Evolutionary conservation across 305 asterid species (phyloP), one percentile per base, ranked within the genome.

Genomic region (Rubia peregrina): DNA sequence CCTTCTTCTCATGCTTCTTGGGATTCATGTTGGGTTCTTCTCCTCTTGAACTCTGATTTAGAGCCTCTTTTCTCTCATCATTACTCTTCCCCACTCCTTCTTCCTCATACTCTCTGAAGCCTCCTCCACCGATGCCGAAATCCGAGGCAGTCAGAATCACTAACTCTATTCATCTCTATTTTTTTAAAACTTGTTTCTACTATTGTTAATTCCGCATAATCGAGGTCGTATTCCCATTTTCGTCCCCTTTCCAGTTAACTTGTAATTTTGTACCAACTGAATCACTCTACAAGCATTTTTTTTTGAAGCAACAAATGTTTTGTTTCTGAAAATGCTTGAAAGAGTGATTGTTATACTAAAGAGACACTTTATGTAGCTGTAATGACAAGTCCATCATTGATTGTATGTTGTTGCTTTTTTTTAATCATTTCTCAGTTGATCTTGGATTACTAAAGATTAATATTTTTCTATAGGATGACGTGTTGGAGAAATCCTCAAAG

Each of bases 401-500:
- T 41, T 40, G 36, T 65, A 26, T 63, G 70, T 14, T 65, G 7
- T 19, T 16, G n/a, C n/a, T 55, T 16, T 55, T 17, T 16, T 51
- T 21, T 55, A 10, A 0, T 24, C 49, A 12, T 22, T 56, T 21
- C 48, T 65, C 40, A 22, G 51, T 69, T 41, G 49, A 33, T 26
- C 42, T 53, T 73, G 42, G 30, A 33, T 59, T 38, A 56, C 57
- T 24, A 40, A 64, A 56, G 66, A 64, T 26, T 53, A 46, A 51
- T 6, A 65, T 40, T n/a, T 49, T 79, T 69, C 13, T 56, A 82
- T 80, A 91, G 97, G 95, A 89, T 79, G 97, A 91, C 65, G 86
- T 81, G 73, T 86, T 91, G 68, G 96, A 91, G 82, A 85, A 87
- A 76, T 91, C 59, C 89, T 86, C 91, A 85, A 83, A 89, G 74